Base-by-base conservation (phyloP, 2,329 filamentous ascomycete species). In the Trichoderma koningiopsis region DNA sequence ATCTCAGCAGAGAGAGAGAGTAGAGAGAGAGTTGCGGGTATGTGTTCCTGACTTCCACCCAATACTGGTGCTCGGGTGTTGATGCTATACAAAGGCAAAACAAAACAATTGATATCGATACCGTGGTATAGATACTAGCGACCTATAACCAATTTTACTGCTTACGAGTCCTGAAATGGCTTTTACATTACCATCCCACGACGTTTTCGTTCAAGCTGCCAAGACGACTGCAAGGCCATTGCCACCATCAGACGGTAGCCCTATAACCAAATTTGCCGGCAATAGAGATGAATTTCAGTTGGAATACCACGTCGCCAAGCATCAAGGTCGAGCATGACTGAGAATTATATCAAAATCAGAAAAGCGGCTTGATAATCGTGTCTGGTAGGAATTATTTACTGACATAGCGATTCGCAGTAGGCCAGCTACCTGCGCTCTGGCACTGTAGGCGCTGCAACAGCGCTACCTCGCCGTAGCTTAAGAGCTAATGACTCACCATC, bases 401-500 rank as follows among this genome's bases (percentile, higher is more conserved):
- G 37, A 33, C 29, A 16, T 29, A 8, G 4, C 6, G 58, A 7
- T 6, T 47, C 35, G 31, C 16, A 19, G 33, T 37, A 40, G 14
- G 19, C 43, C 13, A 31, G 24, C 11, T 33, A 19, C 5, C 33
- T 47, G 14, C 14, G 35, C 31, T 33, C 16, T 57, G 11, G 31
- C 22, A 57, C 62, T 65, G 53, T 35, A 55, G 60, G 24, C 60
- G 60, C 33, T 19, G 27, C 24, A 65, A 47, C 55, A 43, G 37
- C 58, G 35, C 58, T 43, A 47, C 27, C 5, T 47, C n/a, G 40
- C 52, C 52, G 4, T 55, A 16, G 24, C 52, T 55, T 19, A 16
- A 31, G 27, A 55, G 24, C 58, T 47, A 43, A 61, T 65, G 62
- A 65, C 62, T 65, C 62, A 65, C 62, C 35, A 65, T 19, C 22